Evolutionary conservation across 495 filamentous ascomycete genomes (phyloP), one percentile per base, ranked within the genome.

Genomic region (Amniculicola lignicola): DNA sequence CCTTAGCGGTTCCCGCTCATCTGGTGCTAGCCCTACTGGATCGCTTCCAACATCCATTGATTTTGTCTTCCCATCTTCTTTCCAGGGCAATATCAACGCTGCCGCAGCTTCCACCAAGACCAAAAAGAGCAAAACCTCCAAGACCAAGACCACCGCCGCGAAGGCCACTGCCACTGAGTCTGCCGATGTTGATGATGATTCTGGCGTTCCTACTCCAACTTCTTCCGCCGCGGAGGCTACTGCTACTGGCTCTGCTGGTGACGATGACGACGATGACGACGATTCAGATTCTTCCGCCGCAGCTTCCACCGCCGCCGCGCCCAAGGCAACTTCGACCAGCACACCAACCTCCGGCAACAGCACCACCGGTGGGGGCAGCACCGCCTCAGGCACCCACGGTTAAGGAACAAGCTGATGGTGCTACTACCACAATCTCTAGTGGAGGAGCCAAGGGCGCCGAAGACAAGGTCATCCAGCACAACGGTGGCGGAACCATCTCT

Each of bases 381-480:
- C 33, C 2, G 41, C 48, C 48, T 51, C 41, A 31, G 53, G 69
- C 71, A 23, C 51, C 67, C 37, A 66, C 63, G 9, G 42, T 71
- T 45, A 72, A 72, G 54, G 67, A 71, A 33, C 63, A 63, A 19
- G 37, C 47, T 48, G 75, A 72, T 14, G 67, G 65, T 36, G 69
- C 64, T 16, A 71, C 70, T 61, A 75, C 81, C 67, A 71, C 70
- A 60, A 75, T 81, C 67, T 75, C 71, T 53, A 79, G 79, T 50
- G 81, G 82, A 36, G 82, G 82, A 41, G 80, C 80, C 3, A 70
- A 75, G 15, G 69, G 69, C 33, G 81, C 82, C 21, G 70, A 73
- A 1, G 81, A 85, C 67, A 85, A 85, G 66, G 76, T 85, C 35
- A 70, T 84, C 58, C 82, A 84, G 69, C 77, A 82, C 73, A 85